Conservation (phyloP, 805 yeast genomes). For the Clavispora fructus region DNA sequence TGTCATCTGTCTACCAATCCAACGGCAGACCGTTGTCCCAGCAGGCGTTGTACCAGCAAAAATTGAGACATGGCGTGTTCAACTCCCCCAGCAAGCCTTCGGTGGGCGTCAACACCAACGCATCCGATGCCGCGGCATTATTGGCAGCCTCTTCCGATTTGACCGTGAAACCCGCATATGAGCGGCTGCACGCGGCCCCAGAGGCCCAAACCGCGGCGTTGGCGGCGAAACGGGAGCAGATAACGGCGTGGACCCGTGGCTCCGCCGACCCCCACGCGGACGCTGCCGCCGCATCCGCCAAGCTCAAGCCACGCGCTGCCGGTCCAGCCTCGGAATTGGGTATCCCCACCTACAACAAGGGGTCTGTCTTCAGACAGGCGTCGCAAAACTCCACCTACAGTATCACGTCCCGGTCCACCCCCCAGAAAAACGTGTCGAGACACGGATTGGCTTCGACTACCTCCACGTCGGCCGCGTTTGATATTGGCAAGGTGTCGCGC, state of each 20-base stretch:
- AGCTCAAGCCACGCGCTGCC: slow-evolving; percentile 8
- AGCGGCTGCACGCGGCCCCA: slow-evolving; percentile 45
- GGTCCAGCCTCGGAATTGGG: slow-evolving; percentile 26
- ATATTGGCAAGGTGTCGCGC: slow-evolving; percentile 30
- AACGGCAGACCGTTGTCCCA: slow-evolving; percentile 67
- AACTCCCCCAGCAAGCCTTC: slow-evolving; percentile 43
- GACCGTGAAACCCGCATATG: slow-evolving; percentile 56
- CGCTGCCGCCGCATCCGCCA: slow-evolving; percentile 42
- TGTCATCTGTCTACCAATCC: slow-evolving; percentile 53
- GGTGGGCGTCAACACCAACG: slow-evolving; percentile 62
- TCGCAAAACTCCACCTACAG: slow-evolving; percentile 37
- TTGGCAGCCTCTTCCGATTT: slow-evolving; percentile 65
- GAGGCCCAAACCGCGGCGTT: slow-evolving; percentile 67
- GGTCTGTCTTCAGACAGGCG: slow-evolving; percentile 29
- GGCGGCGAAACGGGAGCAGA: slow-evolving; percentile 39
- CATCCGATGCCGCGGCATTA: slow-evolving; percentile 73
- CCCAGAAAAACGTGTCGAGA: slow-evolving; percentile 29
- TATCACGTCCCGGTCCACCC: slow-evolving; percentile 42
- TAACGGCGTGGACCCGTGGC: slow-evolving; percentile 46
- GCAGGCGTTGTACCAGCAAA: slow-evolving; percentile 72
- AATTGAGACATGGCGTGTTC: slow-evolving; percentile 62
- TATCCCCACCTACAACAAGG: slow-evolving; percentile 26
- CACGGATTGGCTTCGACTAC: slow-evolving; percentile 31
- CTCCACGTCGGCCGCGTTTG: slow-evolving; percentile 15
- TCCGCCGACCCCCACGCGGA: slow-evolving; percentile 43